phyloP scores from a whole-genome alignment of 2,329 filamentous ascomycete species.

The Cyphellophora attinorum region DNA sequence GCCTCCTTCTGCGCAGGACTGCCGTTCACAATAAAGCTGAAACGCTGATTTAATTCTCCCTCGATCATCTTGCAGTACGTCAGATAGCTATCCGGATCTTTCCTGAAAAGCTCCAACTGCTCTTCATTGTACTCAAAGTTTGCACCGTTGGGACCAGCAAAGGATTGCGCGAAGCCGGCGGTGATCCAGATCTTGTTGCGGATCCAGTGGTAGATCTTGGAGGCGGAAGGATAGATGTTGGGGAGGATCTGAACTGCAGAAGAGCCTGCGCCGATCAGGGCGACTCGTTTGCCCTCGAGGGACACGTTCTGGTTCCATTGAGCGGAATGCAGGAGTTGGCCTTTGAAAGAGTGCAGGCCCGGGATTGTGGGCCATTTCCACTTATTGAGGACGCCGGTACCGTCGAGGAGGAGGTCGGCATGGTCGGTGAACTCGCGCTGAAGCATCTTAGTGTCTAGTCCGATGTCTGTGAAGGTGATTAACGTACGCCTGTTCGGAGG shows the following conservation, averaged over 20 bases:
- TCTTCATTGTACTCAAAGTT: conserved; percentile 14
- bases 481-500: background rate
- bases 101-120: background rate
- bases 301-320: conserved; percentile 50
- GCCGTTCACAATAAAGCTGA: conserved; percentile 25
- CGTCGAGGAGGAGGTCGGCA: conserved; percentile 21
- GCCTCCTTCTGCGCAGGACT: conserved; percentile 23
- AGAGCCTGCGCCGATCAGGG: conserved; percentile 55
- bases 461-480: background rate
- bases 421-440: conserved; percentile 16
- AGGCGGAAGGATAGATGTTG: conserved; percentile 44
- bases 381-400: conserved; percentile 29
- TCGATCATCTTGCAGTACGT: conserved; percentile 41
- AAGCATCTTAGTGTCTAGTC: conserved; percentile 14
- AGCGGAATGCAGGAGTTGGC: conserved; percentile 50
- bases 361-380: conserved; percentile 45
- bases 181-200: conserved; percentile 14
- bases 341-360: conserved; percentile 50
- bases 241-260: conserved; percentile 56
- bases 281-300: conserved; percentile 49
- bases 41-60: conserved; percentile 42
- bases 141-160: conserved; percentile 8
- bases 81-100: conserved; percentile 13
- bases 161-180: conserved; percentile 10
- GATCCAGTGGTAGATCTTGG: conserved; percentile 10